These are phyloP conservation scores for Dichotomopilus funicola DNA, from an alignment of 2,329 filamentous ascomycete genomes.

Conservation along the genomic window DNA sequence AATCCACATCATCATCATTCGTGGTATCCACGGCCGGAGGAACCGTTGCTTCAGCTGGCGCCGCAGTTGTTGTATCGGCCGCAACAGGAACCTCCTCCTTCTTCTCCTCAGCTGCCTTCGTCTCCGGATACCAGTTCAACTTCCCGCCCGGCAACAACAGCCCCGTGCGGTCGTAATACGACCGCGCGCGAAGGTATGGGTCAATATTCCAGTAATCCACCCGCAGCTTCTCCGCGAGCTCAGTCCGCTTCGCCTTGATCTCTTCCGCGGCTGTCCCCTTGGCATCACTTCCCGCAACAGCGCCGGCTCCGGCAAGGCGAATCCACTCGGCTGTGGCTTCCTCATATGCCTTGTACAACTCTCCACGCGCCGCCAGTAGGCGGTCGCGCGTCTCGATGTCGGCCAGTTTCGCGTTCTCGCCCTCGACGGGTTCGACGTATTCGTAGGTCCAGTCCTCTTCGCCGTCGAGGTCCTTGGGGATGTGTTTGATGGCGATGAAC, in stretches of 20 bases:
- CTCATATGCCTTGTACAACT: slow-evolving; percentile 68
- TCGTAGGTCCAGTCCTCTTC: slow-evolving; percentile 77
- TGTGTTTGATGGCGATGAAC: slow-evolving; percentile 64
- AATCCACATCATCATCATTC: slow-evolving; percentile 41
- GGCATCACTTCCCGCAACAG: slow-evolving; percentile 29
- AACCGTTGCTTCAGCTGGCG: no score
- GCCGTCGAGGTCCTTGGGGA: slow-evolving; percentile 80
- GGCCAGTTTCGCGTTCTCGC: slow-evolving; percentile 72
- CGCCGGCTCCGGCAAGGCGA: slow-evolving; percentile 14
- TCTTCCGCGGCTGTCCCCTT: slow-evolving; percentile 40
- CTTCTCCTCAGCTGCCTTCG: slow-evolving; percentile 11
- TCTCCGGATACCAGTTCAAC: slow-evolving; percentile 59
- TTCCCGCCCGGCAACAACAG: slow-evolving; percentile 61
- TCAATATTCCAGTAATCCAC: slow-evolving; percentile 85
- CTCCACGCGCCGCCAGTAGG: slow-evolving; percentile 56
- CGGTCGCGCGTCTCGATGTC: slow-evolving; percentile 55
- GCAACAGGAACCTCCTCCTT: slow-evolving; percentile 12
- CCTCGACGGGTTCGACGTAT: slow-evolving; percentile 68
- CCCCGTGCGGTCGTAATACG: slow-evolving; percentile 77
- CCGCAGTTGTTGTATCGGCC: slow-evolving; percentile 2
- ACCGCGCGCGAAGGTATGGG: slow-evolving; percentile 75
- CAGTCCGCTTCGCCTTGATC: slow-evolving; percentile 51
- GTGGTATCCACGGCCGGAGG: slow-evolving; percentile 21
- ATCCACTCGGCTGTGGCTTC: slow-evolving; percentile 72
- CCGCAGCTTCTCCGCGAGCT: slow-evolving; percentile 56